Conservation (phyloP, 2,329 filamentous ascomycete species). For the Fusarium incarnatum region DNA sequence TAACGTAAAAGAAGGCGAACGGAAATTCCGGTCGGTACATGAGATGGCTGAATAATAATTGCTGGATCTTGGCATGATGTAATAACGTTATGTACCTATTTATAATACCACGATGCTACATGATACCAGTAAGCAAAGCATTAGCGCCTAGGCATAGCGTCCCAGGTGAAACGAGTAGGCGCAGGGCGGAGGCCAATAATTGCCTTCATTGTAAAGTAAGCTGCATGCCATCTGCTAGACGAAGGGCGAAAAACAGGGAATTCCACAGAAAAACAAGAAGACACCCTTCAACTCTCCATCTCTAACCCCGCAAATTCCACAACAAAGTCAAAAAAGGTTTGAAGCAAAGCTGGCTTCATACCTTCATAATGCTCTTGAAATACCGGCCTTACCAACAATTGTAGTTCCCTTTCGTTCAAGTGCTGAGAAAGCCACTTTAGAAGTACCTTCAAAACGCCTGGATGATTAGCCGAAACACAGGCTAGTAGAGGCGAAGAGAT, state of each 20-base stretch:
- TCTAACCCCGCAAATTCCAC: neutral
- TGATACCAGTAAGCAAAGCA: neutral
- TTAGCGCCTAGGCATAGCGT: too few relatives aligned
- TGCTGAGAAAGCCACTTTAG: neutral
- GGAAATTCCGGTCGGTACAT: neutral
- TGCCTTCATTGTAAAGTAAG: neutral
- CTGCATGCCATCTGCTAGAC: neutral
- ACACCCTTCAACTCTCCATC: neutral
- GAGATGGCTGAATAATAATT: neutral
- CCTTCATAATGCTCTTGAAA: too few relatives aligned
- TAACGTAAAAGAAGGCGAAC: neutral
- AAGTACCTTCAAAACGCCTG: neutral
- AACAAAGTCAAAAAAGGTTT: neutral
- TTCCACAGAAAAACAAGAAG: neutral
- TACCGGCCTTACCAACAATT: too few relatives aligned
- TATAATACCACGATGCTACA: neutral
- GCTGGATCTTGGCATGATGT: neutral
- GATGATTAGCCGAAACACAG: neutral
- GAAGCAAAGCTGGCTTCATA: too few relatives aligned
- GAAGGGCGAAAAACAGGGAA: neutral
- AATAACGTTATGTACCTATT: neutral
- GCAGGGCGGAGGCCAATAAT: too few relatives aligned
- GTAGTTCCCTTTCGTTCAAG: too few relatives aligned
- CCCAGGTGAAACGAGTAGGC: too few relatives aligned
- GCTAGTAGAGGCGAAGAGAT: neutral